Evolutionary conservation across 768 basidiomycete genomes (phyloP), one percentile per base, ranked within the genome.

Genomic region (Naganishia randhawae): DNA sequence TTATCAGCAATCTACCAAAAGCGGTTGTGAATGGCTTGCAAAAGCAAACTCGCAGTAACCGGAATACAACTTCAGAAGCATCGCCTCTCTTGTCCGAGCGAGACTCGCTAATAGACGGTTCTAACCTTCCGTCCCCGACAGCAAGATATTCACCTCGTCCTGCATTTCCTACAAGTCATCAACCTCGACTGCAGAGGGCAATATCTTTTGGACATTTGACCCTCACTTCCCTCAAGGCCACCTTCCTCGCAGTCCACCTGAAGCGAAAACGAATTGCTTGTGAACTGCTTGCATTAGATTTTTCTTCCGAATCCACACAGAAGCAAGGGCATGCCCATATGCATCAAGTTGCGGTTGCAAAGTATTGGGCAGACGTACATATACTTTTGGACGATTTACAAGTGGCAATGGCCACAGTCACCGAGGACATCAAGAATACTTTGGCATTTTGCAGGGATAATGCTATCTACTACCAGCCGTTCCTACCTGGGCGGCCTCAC

Each of bases 211-310:
- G 66, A 19, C 76, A 75, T 6, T 45, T 78, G 22, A 74, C 77
- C 11, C 32, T 69, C 0, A 70, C 75, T 2, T 69, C 73, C 3
- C 73, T 80, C 17, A 75, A 75, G 54, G 77, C 74, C 11, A 54
- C 71, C 13, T 76, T 76, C 64, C 54, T 76, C 25, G 74, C 71
- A 3, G 64, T 77, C 1, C 78, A 80, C 61, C 62, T 74, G 29
- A 74, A 75, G 50, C 52, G 78, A 5, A 50, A 76, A n/a, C 50
- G 71, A 48, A 41, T 76, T 16, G 75, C 75, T 0, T 80, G 78
- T 68, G 76, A 71, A 67, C 62, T 80, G 7, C 72, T 80, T 3
- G 78, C 75, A 16, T 64, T 79, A 45, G 66, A 69, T 25, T 78
- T 78, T 55, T 55, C 57, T 2, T 35, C 29, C 9, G 39, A 61